Conservation (phyloP, 495 filamentous ascomycete species). For the Annulohypoxylon stygium region DNA sequence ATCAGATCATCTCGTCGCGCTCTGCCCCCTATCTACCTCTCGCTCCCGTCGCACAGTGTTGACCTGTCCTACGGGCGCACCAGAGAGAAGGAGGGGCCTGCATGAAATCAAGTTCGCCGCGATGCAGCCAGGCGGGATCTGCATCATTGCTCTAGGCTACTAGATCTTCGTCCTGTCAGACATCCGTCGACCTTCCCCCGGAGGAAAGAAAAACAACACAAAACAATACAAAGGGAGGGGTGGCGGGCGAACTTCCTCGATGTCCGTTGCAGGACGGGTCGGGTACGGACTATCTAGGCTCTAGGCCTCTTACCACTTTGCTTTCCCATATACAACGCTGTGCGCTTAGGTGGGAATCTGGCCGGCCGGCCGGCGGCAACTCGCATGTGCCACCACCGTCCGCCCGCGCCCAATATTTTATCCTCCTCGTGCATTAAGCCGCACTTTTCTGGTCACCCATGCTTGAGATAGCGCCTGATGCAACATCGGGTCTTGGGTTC, state of each 20-base stretch:
- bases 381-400: slow-evolving; percentile 32
- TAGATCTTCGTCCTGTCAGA: slow-evolving; percentile 39
- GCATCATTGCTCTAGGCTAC: slow-evolving; percentile 23
- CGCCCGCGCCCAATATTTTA: slow-evolving; percentile 10
- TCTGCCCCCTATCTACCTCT: slow-evolving; percentile 13
- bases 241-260: not conserved
- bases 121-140: slow-evolving; percentile 44
- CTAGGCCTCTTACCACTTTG: not conserved
- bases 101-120: slow-evolving; percentile 44
- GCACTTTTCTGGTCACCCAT: slow-evolving; percentile 32
- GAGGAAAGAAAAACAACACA: not conserved
- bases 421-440: slow-evolving; percentile 33
- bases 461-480: slow-evolving; percentile 21
- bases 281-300: slow-evolving; percentile 21
- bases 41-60: slow-evolving; percentile 26
- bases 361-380: slow-evolving; percentile 34
- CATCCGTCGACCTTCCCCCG: slow-evolving; percentile 2
- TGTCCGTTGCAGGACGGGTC: slow-evolving; percentile 19
- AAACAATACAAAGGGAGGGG: not conserved
- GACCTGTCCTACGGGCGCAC: slow-evolving; percentile 29
- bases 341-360: slow-evolving; percentile 4
- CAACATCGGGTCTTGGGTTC: slow-evolving; percentile 28
- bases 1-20: slow-evolving; percentile 19
- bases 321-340: not conserved
- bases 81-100: slow-evolving; percentile 22